Base-by-base conservation (phyloP, 257 asterid genomes). In the Capsicum baccatum region DNA sequence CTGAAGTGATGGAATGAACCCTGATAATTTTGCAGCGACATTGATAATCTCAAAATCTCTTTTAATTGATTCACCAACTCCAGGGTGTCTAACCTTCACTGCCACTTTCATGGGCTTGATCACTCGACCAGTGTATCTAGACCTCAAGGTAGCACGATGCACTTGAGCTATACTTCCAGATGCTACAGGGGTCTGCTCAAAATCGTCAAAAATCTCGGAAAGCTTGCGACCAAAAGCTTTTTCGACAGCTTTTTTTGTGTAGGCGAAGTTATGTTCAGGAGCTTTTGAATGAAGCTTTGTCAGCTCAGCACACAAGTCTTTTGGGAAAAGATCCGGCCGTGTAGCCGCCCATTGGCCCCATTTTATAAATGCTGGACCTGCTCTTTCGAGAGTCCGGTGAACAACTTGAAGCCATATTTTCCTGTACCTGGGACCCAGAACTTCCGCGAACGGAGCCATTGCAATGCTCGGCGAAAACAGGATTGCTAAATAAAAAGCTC, bases 281-380 rank as follows among this genome's bases (percentile, higher is more conserved):
- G 99, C 98, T 89, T 93, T 88, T 44, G 88, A 89, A 86, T 96
- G 99, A 91, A 96, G 99, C 92, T 96, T 94, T 57, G 99, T 92
- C 60, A 96, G 90, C 88, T 96, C 98, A 50, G 88, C 67, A 78
- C 99, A 94, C 88, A 96, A 87, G 87, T 96, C 99, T 74, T 79
- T 80, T 15, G 98, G 98, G 69, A 96, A 96, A 55, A 94, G 94
- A 91, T 96, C 99, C 0, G 98, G 99, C 35, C 99, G 93, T 52
- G 99, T 92, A 79, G 98, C 99, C 37, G 98, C 99, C 99, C 99
- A 96, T 85, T 94, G 99, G 86, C 99, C 99, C 99, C 98, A 96
- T 87, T 96, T 96, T 87, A 96, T 96, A 85, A 96, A 96, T 3
- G 98, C 99, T 33, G 99, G 99, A 37, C 99, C 99, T 15, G 99